Conservation (phyloP, 768 basidiomycete species). For the Glaciozyma antarctica region DNA sequence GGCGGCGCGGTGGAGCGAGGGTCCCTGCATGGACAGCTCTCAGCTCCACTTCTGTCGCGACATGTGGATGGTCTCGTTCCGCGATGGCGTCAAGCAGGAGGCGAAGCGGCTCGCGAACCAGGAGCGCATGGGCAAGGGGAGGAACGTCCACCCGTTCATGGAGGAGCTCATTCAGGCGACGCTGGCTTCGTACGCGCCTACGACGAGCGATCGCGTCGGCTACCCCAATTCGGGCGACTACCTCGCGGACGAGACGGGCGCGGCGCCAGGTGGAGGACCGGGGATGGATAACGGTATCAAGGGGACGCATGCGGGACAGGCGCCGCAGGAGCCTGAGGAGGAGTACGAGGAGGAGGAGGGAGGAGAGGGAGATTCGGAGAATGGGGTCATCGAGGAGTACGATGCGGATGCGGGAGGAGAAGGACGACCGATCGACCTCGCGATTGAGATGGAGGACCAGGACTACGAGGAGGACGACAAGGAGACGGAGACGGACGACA, state of each 20-base stretch:
- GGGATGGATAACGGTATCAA: conserved; percentile 21
- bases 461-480: conserved; percentile 39
- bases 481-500: conserved; percentile 26
- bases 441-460: conserved; percentile 27
- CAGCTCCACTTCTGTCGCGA: conserved; percentile 99
- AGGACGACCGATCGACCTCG: conserved; percentile 31
- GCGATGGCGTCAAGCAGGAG: conserved; percentile 49
- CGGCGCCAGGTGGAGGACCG: conserved; percentile 21
- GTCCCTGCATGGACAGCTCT: conserved; percentile 83
- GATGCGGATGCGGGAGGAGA: conserved; percentile 29
- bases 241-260: conserved; percentile 32
- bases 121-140: conserved; percentile 25
- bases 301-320: conserved; percentile 2
- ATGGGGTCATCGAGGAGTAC: conserved; percentile 22
- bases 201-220: conserved; percentile 12
- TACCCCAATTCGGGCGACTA: conserved; percentile 33
- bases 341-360: conserved; percentile 34
- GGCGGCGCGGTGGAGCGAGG: conserved; percentile 59
- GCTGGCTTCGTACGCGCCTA: conserved; percentile 27
- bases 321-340: conserved; percentile 9
- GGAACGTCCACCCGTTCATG: conserved; percentile 33
- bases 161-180: conserved; percentile 34
- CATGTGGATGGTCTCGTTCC: conserved; percentile 82
- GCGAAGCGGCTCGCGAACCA: conserved; percentile 33
- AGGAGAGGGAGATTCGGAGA: conserved; percentile 48